A percentile compares a stretch with the other conserved stretches of the same genome.
These are phyloP conservation scores for Sphenostylis stenocarpa DNA, from an alignment of 306 rosid genomes.

Conservation along the genomic window DNA sequence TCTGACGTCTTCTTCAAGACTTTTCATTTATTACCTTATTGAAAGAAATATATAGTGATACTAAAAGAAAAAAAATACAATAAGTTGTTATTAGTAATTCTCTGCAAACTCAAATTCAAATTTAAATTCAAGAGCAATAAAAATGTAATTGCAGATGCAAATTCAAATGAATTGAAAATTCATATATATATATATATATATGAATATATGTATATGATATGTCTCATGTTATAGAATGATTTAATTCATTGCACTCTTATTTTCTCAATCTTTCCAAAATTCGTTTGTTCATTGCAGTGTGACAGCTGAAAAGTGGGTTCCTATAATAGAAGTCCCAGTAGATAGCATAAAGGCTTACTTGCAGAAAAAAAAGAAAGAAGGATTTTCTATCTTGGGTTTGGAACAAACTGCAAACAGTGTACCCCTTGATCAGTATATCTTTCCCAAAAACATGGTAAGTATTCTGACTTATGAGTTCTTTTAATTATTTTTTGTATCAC, in stretches of 20 bases:
- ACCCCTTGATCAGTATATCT: conserved; percentile 72
- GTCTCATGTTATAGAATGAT: neutral
- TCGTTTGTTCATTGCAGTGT: conserved; percentile 59
- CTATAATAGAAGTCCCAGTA: conserved; percentile 85
- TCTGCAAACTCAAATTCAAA: too few relatives aligned
- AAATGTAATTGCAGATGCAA: neutral
- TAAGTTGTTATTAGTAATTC: too few relatives aligned
- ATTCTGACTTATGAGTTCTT: conserved; percentile 3
- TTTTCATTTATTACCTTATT: too few relatives aligned
- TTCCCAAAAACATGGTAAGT: conserved; percentile 76
- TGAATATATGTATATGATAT: neutral
- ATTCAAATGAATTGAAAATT: neutral
- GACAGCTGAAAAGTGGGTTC: conserved; percentile 99
- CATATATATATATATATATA: neutral
- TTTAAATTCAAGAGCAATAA: neutral
- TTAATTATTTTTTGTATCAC: neutral
- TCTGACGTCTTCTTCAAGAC: too few relatives aligned
- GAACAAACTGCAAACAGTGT: conserved; percentile 97
- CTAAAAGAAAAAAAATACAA: too few relatives aligned
- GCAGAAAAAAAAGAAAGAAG: conserved; percentile 86
- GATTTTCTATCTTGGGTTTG: conserved; percentile 90
- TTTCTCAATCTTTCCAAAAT: conserved; percentile 9
- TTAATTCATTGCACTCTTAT: neutral
- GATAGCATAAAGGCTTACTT: conserved; percentile 74
- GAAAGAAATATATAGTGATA: too few relatives aligned